phyloP scores from a whole-genome alignment of 768 basidiomycete species.

The Amanita molliuscula region DNA sequence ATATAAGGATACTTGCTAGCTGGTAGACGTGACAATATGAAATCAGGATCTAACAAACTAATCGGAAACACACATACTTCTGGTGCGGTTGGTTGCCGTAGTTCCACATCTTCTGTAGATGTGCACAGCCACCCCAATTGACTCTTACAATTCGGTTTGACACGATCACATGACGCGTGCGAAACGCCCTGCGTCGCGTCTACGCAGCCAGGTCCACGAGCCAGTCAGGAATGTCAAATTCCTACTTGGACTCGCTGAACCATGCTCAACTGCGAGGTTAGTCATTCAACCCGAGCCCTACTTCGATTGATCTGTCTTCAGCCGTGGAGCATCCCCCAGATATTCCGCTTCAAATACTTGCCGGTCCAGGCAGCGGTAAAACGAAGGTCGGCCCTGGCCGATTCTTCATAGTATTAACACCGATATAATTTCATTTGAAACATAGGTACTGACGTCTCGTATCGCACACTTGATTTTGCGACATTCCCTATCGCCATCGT shows the following conservation, averaged over 20 bases:
- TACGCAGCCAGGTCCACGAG: neutral
- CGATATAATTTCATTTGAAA: neutral
- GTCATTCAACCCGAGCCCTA: neutral
- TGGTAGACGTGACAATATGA: neutral
- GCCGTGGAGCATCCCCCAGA: slow-evolving; percentile 58
- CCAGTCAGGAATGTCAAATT: neutral
- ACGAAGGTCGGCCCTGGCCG: slow-evolving; percentile 32
- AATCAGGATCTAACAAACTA: slow-evolving; percentile 14
- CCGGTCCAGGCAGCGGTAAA: slow-evolving; percentile 71
- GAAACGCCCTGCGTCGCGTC: neutral
- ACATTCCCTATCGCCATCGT: slow-evolving; percentile 37
- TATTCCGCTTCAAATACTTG: slow-evolving; percentile 67
- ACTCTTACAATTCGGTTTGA: neutral
- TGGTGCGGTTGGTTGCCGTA: slow-evolving; percentile 17
- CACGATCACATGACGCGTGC: neutral
- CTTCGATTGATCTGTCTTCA: slow-evolving; percentile 14
- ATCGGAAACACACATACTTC: slow-evolving; percentile 5
- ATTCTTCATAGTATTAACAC: neutral
- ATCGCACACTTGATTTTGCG: slow-evolving; percentile 55
- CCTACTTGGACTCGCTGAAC: slow-evolving; percentile 17
- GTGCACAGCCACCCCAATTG: neutral
- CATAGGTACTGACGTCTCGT: slow-evolving; percentile 52
- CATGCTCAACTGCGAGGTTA: slow-evolving; percentile 30
- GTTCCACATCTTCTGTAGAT: slow-evolving; percentile 20
- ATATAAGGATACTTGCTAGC: no score